These are phyloP conservation scores for Pulveroboletus sp. DNA, from an alignment of 768 basidiomycete genomes.

Conservation along the genomic window DNA sequence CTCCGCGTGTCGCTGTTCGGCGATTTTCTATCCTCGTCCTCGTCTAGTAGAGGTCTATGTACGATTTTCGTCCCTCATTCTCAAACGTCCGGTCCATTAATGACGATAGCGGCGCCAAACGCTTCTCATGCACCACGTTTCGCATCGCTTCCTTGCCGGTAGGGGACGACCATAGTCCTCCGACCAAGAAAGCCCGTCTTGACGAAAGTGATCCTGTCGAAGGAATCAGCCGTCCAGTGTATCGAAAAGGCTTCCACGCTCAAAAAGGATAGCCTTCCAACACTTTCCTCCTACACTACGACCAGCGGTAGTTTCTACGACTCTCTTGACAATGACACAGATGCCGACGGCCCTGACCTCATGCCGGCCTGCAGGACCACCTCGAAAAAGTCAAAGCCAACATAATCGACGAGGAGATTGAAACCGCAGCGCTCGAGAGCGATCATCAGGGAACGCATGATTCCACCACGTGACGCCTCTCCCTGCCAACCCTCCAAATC, in stretches of 20 bases:
- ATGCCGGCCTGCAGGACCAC: neutral
- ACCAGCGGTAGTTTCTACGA: conserved; percentile 20
- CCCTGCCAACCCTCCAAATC: conserved; percentile 48
- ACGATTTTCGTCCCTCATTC: conserved; percentile 33
- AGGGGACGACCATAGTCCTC: conserved; percentile 28
- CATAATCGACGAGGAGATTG: conserved; percentile 12
- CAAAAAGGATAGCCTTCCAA: conserved; percentile 48
- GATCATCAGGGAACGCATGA: conserved; percentile 14
- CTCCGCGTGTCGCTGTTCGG: conserved; percentile 32
- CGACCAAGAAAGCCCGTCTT: conserved; percentile 44
- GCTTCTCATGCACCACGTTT: conserved; percentile 43
- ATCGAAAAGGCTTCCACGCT: conserved; percentile 42
- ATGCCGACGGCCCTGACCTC: conserved; percentile 14
- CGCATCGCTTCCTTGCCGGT: conserved; percentile 5
- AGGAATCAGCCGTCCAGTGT: conserved; percentile 43
- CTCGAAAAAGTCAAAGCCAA: conserved; percentile 7
- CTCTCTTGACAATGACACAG: conserved; percentile 28
- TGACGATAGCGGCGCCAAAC: conserved; percentile 33
- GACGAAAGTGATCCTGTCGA: conserved; percentile 30
- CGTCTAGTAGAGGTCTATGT: conserved; percentile 20
- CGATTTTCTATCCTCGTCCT: conserved; percentile 27
- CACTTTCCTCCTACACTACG: conserved; percentile 30
- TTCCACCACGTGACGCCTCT: conserved; percentile 26
- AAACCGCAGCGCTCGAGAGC: conserved; percentile 17
- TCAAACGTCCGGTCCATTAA: conserved; percentile 41